Conservation (phyloP, 257 asterid species). For the Solanum appendiculatum region DNA sequence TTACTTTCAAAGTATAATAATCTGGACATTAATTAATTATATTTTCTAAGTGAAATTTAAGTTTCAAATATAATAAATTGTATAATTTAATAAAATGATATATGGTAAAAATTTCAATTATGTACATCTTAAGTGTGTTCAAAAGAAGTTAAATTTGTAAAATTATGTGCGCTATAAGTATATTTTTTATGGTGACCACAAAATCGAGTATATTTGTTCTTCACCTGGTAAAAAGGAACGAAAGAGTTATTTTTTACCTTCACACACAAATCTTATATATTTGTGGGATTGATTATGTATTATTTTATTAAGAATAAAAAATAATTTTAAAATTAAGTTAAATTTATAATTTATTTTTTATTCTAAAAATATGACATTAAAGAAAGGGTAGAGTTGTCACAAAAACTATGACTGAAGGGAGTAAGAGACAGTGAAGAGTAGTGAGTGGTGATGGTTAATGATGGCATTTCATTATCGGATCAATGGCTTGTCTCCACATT, state of each 20-base stretch:
- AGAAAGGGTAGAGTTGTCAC: too few relatives aligned
- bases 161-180: background rate
- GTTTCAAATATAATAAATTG: background rate
- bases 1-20: background rate
- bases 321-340: too few relatives aligned
- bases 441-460: background rate
- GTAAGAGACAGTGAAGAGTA: background rate
- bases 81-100: background rate
- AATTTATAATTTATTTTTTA: too few relatives aligned
- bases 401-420: too few relatives aligned
- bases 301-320: too few relatives aligned
- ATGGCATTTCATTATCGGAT: background rate
- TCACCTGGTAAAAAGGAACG: too few relatives aligned
- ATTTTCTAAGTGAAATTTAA: background rate
- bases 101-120: background rate
- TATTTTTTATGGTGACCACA: too few relatives aligned
- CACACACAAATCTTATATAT: background rate
- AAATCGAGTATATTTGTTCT: too few relatives aligned
- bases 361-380: too few relatives aligned
- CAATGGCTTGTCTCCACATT: background rate
- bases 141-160: background rate
- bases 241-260: background rate
- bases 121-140: background rate
- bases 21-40: background rate
- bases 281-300: too few relatives aligned